phyloP scores from a whole-genome alignment of 345 rosid species.

The Euphorbia lathyris region DNA sequence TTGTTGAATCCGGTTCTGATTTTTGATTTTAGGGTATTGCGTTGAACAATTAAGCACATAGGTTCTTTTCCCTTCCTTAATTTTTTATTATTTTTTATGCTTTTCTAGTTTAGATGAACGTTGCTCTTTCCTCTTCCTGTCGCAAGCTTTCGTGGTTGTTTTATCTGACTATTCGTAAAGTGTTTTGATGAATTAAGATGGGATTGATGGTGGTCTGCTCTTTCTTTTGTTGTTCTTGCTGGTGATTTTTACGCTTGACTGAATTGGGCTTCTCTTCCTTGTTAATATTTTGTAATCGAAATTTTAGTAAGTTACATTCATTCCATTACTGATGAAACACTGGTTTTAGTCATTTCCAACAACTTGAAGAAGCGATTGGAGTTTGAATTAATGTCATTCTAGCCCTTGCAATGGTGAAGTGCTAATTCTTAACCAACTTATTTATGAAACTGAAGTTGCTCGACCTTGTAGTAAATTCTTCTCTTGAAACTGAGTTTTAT shows the following conservation, averaged over 20 bases:
- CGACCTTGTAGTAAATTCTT: background rate
- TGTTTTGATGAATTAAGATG: background rate
- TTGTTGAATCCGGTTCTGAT: background rate
- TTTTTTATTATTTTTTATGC: background rate
- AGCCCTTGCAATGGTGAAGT: background rate
- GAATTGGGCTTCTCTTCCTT: background rate
- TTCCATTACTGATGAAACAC: background rate
- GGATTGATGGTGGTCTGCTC: background rate
- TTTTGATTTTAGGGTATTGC: background rate
- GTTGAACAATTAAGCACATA: background rate
- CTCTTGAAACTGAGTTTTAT: background rate
- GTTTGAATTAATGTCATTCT: background rate
- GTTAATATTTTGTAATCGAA: background rate
- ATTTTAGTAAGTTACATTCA: too few relatives aligned
- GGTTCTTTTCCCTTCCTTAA: background rate
- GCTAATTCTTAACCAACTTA: background rate
- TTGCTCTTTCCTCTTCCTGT: background rate
- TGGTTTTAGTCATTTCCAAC: background rate
- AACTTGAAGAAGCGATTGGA: background rate
- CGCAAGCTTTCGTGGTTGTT: background rate
- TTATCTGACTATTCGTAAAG: background rate
- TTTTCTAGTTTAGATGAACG: background rate
- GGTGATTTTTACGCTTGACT: background rate
- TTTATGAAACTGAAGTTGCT: constrained; percentile 8
- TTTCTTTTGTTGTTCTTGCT: background rate